Percentiles rank a stretch among this genome's conserved stretches.
Evolutionary conservation across 2,329 filamentous ascomycete species (phyloP).

Genomic region (Aspergillus texensis): DNA sequence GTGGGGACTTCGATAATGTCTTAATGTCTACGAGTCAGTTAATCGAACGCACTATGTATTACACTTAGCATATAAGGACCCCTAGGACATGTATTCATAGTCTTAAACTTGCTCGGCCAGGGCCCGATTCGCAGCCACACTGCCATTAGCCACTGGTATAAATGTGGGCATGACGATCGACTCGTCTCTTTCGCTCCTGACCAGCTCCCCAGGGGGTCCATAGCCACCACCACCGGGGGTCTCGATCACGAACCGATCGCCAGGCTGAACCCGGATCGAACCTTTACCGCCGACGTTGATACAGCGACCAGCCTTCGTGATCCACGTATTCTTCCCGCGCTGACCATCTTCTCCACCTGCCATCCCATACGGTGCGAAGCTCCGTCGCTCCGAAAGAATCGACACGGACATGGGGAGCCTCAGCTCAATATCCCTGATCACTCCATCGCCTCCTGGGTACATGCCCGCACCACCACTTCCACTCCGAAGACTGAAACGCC

Average conservation of each 20-base stretch:
- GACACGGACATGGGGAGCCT: slow-evolving; percentile 74
- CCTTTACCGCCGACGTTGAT: no score
- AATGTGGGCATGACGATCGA: no score
- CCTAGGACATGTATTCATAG: no score
- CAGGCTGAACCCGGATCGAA: no score
- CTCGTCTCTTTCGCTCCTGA: no score
- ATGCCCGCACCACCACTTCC: slow-evolving; percentile 67
- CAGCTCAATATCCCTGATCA: slow-evolving; percentile 79
- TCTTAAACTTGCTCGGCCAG: no score
- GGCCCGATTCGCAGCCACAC: no score
- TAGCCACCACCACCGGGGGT: no score
- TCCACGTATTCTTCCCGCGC: slow-evolving; percentile 83
- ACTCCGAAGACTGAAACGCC: slow-evolving; percentile 67
- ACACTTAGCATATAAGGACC: no score
- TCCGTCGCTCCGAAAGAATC: slow-evolving; percentile 73
- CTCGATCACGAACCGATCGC: no score
- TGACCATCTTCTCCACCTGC: slow-evolving; percentile 58
- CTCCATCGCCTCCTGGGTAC: slow-evolving; percentile 74
- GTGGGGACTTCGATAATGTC: background rate
- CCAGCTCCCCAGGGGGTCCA: no score
- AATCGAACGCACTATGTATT: background rate
- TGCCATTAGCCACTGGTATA: no score
- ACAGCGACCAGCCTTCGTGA: slow-evolving; percentile 35
- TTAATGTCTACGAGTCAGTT: background rate
- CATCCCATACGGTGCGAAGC: slow-evolving; percentile 76